A percentile compares a stretch with the other conserved stretches of the same genome.
These are phyloP conservation scores for Eucalyptus curtisii DNA, from an alignment of 345 rosid genomes.

Conservation along the genomic window DNA sequence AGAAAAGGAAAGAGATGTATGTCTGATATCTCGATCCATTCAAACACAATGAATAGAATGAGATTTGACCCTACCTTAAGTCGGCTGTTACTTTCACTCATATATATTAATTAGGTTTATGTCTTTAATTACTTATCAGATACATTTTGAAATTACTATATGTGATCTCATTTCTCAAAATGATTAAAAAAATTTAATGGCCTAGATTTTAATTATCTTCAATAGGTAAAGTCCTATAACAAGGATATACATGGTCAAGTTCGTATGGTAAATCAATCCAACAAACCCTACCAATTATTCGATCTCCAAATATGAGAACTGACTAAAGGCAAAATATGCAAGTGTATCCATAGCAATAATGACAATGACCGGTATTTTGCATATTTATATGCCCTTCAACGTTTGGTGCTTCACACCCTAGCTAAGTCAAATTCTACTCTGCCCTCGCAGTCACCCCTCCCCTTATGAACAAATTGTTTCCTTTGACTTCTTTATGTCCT, in stretches of 20 bases:
- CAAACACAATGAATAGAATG: background rate
- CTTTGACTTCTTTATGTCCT: background rate
- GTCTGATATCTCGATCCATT: background rate
- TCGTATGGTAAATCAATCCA: background rate
- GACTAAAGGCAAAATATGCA: background rate
- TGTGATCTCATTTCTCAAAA: background rate
- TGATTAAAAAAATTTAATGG: background rate
- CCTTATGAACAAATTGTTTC: background rate
- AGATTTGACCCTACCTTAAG: background rate
- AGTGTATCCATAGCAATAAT: background rate
- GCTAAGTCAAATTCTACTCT: background rate
- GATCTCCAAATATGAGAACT: background rate
- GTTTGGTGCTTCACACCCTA: background rate
- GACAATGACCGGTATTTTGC: background rate
- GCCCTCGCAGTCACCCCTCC: background rate
- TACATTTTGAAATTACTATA: background rate
- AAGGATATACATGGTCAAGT: background rate
- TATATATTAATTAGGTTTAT: background rate
- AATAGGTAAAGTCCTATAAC: background rate
- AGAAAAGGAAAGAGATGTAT: background rate
- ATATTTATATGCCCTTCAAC: background rate
- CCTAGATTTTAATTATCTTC: background rate
- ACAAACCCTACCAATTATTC: background rate
- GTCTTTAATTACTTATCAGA: background rate
- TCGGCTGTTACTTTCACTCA: background rate